Percentiles rank a stretch among this genome's conserved stretches.
Evolutionary conservation across 1,284 basidiomycete genomes (phyloP).

Genomic region (Sporisorium reilianum): DNA sequence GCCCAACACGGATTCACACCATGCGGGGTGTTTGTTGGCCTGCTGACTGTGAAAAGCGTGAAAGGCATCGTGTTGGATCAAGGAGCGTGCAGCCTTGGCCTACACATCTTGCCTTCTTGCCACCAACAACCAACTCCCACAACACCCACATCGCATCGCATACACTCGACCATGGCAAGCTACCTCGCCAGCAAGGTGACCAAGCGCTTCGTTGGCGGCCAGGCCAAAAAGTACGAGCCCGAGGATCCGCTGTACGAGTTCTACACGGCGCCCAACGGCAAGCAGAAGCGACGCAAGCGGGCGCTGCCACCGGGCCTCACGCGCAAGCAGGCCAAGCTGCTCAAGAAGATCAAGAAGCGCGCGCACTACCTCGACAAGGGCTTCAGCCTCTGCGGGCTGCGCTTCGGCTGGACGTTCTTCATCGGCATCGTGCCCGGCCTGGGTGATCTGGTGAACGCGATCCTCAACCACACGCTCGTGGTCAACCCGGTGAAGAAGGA

Average conservation of each 20-base stretch:
- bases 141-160: neutral
- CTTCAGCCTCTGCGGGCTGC: conserved; percentile 83
- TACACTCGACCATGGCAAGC: conserved; percentile 39
- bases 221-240: conserved; percentile 60
- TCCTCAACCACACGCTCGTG: conserved; percentile 82
- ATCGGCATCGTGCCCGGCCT: conserved; percentile 79
- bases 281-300: conserved; percentile 77
- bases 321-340: conserved; percentile 79
- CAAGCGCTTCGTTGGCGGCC: conserved; percentile 43
- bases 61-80: neutral
- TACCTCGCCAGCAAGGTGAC: conserved; percentile 55
- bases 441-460: conserved; percentile 77
- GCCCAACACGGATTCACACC: neutral
- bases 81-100: neutral
- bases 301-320: conserved; percentile 82
- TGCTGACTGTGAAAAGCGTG: conserved; percentile 1
- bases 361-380: conserved; percentile 94
- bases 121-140: neutral
- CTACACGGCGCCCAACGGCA: conserved; percentile 78
- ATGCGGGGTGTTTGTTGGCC: neutral
- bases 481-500: conserved; percentile 79
- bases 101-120: neutral
- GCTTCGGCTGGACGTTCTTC: conserved; percentile 80
- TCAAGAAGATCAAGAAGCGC: conserved; percentile 72
- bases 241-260: conserved; percentile 83